These are phyloP conservation scores for Tuber brumale DNA, from an alignment of 495 filamentous ascomycete genomes.

Conservation along the genomic window DNA sequence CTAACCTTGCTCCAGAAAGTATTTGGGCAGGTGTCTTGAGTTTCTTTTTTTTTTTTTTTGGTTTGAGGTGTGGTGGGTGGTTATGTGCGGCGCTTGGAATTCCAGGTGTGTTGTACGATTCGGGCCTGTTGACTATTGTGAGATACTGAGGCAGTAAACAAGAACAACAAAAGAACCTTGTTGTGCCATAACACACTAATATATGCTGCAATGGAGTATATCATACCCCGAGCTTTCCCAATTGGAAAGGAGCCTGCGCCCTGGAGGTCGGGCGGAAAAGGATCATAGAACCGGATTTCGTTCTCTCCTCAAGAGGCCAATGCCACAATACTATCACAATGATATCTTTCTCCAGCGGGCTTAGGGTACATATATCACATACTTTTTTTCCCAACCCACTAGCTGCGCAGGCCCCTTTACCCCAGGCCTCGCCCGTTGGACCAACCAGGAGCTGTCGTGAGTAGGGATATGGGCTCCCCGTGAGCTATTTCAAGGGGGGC, in stretches of 20 bases:
- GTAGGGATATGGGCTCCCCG: background rate
- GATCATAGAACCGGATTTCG: background rate
- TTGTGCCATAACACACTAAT: background rate
- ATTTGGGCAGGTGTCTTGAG: background rate
- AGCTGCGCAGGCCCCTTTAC: background rate
- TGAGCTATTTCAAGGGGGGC: background rate
- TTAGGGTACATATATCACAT: background rate
- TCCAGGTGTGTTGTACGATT: background rate
- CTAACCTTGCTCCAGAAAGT: background rate
- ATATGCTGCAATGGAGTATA: background rate
- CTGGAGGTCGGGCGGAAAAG: background rate
- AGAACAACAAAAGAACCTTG: background rate
- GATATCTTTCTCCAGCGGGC: background rate
- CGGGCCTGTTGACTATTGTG: background rate
- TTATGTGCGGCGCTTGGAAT: background rate
- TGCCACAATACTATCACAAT: background rate
- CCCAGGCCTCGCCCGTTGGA: background rate
- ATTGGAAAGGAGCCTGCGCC: background rate
- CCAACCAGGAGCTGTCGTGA: background rate
- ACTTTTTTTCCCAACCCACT: background rate
- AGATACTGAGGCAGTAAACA: background rate
- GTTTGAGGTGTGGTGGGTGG: background rate
- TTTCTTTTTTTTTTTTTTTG: background rate
- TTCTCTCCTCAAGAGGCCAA: background rate
- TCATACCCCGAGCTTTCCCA: background rate